Conservation (phyloP, 306 rosid species). For the Rosa rugosa region DNA sequence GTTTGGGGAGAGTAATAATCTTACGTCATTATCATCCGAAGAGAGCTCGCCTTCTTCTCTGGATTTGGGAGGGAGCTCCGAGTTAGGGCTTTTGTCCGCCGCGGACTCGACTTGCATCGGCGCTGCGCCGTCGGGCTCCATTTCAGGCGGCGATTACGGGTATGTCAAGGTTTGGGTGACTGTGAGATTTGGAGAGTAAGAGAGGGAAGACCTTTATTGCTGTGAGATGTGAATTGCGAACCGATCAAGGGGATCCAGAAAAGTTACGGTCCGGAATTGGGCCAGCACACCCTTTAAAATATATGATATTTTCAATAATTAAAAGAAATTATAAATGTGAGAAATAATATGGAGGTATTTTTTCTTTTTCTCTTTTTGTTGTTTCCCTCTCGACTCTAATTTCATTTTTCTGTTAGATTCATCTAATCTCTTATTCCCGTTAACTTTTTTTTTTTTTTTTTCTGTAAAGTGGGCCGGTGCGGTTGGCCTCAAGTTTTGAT, state of each 20-base stretch:
- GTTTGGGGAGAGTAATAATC: slow-evolving; percentile 24
- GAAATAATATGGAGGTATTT: too few relatives aligned
- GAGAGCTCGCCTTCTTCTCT: slow-evolving; percentile 93
- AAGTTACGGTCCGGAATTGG: neutral
- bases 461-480: too few relatives aligned
- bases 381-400: too few relatives aligned
- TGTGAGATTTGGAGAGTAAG: neutral
- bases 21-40: slow-evolving; percentile 50
- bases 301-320: too few relatives aligned
- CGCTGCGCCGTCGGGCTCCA: slow-evolving; percentile 37
- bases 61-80: slow-evolving; percentile 32
- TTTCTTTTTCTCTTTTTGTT: too few relatives aligned
- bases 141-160: neutral
- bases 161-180: neutral
- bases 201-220: neutral
- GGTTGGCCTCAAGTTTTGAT: too few relatives aligned
- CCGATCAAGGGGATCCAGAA: neutral
- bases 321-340: too few relatives aligned
- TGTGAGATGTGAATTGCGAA: neutral
- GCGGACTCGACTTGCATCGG: slow-evolving; percentile 23
- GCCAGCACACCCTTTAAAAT: neutral
- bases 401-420: too few relatives aligned
- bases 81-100: slow-evolving; percentile 19
- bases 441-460: too few relatives aligned
- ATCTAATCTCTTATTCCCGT: too few relatives aligned